Evolutionary conservation across 257 asterid genomes (phyloP).

Genomic region (Capsicum pubescens): DNA sequence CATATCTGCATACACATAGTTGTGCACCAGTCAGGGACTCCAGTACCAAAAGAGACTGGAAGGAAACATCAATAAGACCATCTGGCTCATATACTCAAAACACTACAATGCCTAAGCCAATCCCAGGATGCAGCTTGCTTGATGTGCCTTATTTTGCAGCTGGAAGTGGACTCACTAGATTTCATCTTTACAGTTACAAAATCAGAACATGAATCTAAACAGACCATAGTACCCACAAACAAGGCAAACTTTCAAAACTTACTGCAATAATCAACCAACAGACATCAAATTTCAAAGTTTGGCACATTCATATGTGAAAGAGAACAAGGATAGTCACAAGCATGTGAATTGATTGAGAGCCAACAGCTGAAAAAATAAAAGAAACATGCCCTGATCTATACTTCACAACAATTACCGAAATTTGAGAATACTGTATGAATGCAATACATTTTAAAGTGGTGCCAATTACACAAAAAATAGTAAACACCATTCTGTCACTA

Average conservation of each 20-base stretch:
- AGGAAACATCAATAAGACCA: background rate
- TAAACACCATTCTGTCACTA: too few relatives aligned
- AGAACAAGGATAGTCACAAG: background rate
- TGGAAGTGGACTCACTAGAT: slow-evolving; percentile 16
- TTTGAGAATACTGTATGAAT: too few relatives aligned
- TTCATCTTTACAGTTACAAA: background rate
- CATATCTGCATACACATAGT: background rate
- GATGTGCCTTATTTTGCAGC: slow-evolving; percentile 18
- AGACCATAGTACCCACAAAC: background rate
- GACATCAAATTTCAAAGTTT: background rate
- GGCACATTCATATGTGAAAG: background rate
- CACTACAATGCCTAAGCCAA: background rate
- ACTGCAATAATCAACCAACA: background rate
- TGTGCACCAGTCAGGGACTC: background rate
- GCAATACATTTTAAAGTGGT: too few relatives aligned
- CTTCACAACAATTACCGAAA: too few relatives aligned
- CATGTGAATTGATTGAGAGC: background rate
- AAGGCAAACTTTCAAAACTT: background rate
- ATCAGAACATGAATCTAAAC: slow-evolving; percentile 16
- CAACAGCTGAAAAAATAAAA: too few relatives aligned
- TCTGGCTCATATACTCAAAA: background rate
- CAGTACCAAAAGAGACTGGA: background rate
- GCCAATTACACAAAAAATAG: too few relatives aligned
- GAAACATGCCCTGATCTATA: too few relatives aligned
- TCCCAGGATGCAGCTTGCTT: background rate